Conservation (phyloP, 1,139 yeast species). For the Geotrichum bryndzae region DNA sequence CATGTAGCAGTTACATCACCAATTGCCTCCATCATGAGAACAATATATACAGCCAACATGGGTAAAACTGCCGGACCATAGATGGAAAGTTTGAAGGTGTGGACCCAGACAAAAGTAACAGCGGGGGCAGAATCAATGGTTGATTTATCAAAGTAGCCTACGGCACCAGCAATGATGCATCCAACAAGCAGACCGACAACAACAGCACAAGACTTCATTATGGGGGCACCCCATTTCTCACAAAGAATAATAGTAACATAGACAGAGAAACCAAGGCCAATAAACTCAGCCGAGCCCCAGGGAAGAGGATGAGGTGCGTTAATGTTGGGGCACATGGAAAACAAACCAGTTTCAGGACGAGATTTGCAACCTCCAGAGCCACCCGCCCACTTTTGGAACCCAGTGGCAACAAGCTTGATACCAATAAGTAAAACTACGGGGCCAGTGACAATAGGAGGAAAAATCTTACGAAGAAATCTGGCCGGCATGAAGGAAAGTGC, state of each 20-base stretch:
- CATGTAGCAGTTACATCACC: conserved; percentile 92
- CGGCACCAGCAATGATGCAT: conserved; percentile 85
- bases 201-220: conserved; percentile 89
- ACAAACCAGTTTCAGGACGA: conserved; percentile 42
- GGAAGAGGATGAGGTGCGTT: conserved; percentile 50
- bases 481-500: conserved; percentile 71
- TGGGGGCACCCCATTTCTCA: conserved; percentile 89
- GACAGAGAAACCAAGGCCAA: conserved; percentile 81
- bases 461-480: conserved; percentile 55
- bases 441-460: conserved; percentile 88
- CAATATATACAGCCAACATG: conserved; percentile 71
- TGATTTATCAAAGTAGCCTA: conserved; percentile 62
- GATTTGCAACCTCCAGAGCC: conserved; percentile 51
- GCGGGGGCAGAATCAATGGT: conserved; percentile 67
- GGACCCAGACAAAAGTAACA: conserved; percentile 80
- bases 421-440: conserved; percentile 86
- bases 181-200: conserved; percentile 77
- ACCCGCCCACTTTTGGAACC: conserved; percentile 80
- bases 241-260: conserved; percentile 63
- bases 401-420: conserved; percentile 56
- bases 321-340: conserved; percentile 41
- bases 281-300: conserved; percentile 81
- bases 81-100: conserved; percentile 65
- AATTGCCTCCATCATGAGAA: conserved; percentile 81
- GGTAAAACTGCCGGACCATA: conserved; percentile 85